Conservation (phyloP, 495 filamentous ascomycete genomes). For the Penicillium robsamsonii region DNA sequence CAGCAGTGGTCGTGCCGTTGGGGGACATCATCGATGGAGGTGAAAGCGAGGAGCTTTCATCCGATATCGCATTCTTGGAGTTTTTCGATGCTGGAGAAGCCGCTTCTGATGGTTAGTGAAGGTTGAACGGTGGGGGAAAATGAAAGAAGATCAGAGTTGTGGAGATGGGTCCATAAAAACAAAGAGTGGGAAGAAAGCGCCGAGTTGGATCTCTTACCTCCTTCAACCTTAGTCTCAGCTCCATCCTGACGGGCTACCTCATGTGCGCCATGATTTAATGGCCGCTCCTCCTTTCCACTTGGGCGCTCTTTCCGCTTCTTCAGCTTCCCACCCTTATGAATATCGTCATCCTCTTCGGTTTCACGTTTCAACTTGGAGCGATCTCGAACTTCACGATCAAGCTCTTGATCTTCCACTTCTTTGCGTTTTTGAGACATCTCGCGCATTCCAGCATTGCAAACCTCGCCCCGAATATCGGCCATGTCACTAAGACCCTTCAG, state of each 20-base stretch:
- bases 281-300: slow-evolving; percentile 53
- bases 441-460: slow-evolving; percentile 72
- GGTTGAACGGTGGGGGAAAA: slow-evolving; percentile 12
- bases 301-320: slow-evolving; percentile 55
- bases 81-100: slow-evolving; percentile 48
- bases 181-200: slow-evolving; percentile 16
- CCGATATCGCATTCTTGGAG: slow-evolving; percentile 54
- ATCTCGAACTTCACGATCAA: slow-evolving; percentile 42
- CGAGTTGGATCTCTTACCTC: slow-evolving; percentile 52
- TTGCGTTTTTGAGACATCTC: slow-evolving; percentile 64
- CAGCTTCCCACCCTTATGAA: slow-evolving; percentile 43
- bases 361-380: slow-evolving; percentile 51
- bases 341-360: slow-evolving; percentile 56
- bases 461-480: slow-evolving; percentile 59
- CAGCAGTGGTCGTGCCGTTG: slow-evolving; percentile 51
- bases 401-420: slow-evolving; percentile 53
- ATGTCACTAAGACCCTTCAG: slow-evolving; percentile 63
- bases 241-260: slow-evolving; percentile 67
- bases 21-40: slow-evolving; percentile 53
- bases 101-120: slow-evolving; percentile 26
- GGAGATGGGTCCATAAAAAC: slow-evolving; percentile 16
- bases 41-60: slow-evolving; percentile 58
- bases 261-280: slow-evolving; percentile 61
- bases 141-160: slow-evolving; percentile 13
- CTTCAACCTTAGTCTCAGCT: slow-evolving; percentile 51